Evolutionary conservation across 2,329 filamentous ascomycete genomes (phyloP).

Genomic region (Epichloe amarillans): DNA sequence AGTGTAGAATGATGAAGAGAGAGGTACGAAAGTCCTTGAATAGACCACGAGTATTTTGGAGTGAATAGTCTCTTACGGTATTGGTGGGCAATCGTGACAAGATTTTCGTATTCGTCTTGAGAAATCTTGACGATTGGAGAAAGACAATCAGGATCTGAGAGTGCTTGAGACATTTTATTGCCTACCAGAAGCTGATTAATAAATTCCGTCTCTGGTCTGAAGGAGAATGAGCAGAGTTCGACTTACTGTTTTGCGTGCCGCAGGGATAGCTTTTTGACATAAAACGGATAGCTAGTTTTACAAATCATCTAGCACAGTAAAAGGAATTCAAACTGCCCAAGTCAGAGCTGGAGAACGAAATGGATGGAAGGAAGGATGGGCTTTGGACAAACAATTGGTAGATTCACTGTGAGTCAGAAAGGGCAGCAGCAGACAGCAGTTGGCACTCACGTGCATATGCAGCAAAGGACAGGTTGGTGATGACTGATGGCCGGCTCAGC

Average conservation of each 20-base stretch:
- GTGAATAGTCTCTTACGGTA: not conserved
- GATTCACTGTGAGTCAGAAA: not conserved
- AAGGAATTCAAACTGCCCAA: too few species aligned
- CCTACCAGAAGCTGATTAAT: not conserved
- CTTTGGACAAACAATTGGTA: not conserved
- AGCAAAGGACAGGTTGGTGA: not conserved
- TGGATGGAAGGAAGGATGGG: not conserved
- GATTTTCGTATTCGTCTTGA: not conserved
- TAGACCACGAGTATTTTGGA: not conserved
- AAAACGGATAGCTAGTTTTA: not conserved
- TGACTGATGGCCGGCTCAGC: not conserved
- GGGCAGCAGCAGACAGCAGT: not conserved
- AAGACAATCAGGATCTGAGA: not conserved
- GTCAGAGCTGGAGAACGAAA: not conserved
- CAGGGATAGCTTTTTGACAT: not conserved
- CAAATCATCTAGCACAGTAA: not conserved
- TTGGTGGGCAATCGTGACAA: not conserved
- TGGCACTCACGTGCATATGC: slow-evolving; percentile 2
- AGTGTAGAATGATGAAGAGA: not conserved
- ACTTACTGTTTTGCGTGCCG: not conserved
- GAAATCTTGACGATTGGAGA: not conserved
- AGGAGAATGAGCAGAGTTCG: not conserved
- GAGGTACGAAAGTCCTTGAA: not conserved
- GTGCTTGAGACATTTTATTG: not conserved
- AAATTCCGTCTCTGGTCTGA: not conserved